These are phyloP conservation scores for Orbilia quercus DNA, from an alignment of 2,329 filamentous ascomycete genomes.

Conservation along the genomic window DNA sequence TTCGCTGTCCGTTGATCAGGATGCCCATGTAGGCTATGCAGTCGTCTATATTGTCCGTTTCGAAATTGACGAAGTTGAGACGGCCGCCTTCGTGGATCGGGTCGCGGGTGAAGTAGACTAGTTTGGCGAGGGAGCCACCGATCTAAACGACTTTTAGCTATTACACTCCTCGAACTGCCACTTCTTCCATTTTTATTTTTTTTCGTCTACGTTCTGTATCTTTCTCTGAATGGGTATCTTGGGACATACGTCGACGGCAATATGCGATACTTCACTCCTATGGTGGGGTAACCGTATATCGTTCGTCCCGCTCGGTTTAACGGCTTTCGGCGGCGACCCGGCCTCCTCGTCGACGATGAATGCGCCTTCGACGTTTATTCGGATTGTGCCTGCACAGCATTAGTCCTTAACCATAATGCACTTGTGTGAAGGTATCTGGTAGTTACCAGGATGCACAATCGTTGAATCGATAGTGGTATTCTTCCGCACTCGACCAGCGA, in stretches of 20 bases:
- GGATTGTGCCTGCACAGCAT: slow-evolving; percentile 50
- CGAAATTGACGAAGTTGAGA: slow-evolving; percentile 94
- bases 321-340: slow-evolving; percentile 61
- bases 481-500: slow-evolving; percentile 48
- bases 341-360: slow-evolving; percentile 92
- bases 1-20: slow-evolving; percentile 83
- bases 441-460: slow-evolving; percentile 43
- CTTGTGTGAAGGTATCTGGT: not conserved
- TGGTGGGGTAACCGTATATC: slow-evolving; percentile 98
- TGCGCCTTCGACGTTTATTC: slow-evolving; percentile 92
- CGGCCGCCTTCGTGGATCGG: slow-evolving; percentile 77
- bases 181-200: too few relatives aligned
- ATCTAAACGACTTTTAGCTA: too few relatives aligned
- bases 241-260: slow-evolving; percentile 85
- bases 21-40: slow-evolving; percentile 88
- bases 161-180: too few relatives aligned
- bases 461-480: slow-evolving; percentile 53
- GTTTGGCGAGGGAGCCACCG: slow-evolving; percentile 91
- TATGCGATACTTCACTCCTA: slow-evolving; percentile 92
- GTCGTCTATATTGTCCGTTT: slow-evolving; percentile 92
- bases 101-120: slow-evolving; percentile 97
- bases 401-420: too few relatives aligned
- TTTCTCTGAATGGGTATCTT: not conserved
- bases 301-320: slow-evolving; percentile 73
- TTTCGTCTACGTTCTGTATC: too few relatives aligned